A percentile compares a stretch with the other conserved stretches of the same genome.
phyloP scores from a whole-genome alignment of 2,329 filamentous ascomycete species.

The Phoma sp. region DNA sequence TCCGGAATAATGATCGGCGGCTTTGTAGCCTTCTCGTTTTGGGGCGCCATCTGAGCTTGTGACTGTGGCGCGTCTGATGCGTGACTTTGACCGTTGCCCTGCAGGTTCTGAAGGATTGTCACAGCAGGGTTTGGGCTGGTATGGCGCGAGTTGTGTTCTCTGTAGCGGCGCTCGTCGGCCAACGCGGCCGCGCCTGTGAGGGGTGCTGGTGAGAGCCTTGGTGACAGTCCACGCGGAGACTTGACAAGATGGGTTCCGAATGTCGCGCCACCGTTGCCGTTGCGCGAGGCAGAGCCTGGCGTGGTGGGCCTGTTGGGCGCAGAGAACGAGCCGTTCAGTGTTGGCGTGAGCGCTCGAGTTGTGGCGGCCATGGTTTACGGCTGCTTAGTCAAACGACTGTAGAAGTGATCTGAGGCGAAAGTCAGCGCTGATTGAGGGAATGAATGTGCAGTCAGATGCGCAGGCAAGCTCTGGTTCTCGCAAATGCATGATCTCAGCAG shows the following conservation, averaged over 20 bases:
- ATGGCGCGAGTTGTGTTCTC: constrained; percentile 52
- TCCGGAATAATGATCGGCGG: constrained; percentile 58
- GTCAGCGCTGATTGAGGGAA: constrained; percentile 18
- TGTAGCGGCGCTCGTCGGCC: constrained; percentile 56
- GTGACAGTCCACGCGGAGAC: constrained; percentile 52
- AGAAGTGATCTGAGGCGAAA: constrained; percentile 7
- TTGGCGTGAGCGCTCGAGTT: constrained; percentile 54
- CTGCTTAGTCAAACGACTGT: constrained; percentile 1
- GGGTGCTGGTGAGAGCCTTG: constrained; percentile 50
- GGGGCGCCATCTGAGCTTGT: constrained; percentile 57
- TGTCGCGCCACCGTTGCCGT: constrained; percentile 38
- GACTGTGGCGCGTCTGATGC: constrained; percentile 52
- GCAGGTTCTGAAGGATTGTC: constrained; percentile 54
- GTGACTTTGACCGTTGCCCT: constrained; percentile 49
- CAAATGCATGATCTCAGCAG: background rate
- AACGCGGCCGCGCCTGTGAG: constrained; percentile 59
- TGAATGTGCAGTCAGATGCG: background rate
- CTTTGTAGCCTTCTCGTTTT: constrained; percentile 57
- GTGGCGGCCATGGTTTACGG: constrained; percentile 52
- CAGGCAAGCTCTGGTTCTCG: background rate
- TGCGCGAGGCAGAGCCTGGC: constrained; percentile 44
- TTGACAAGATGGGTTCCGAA: constrained; percentile 52
- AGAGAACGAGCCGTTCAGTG: constrained; percentile 50
- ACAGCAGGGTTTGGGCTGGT: constrained; percentile 59
- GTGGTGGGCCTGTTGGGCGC: constrained; percentile 51